Percentiles rank a stretch among this genome's conserved stretches.
Conservation (phyloP, 176 grass and related monocot species). For the Aegilops longissima region DNA sequence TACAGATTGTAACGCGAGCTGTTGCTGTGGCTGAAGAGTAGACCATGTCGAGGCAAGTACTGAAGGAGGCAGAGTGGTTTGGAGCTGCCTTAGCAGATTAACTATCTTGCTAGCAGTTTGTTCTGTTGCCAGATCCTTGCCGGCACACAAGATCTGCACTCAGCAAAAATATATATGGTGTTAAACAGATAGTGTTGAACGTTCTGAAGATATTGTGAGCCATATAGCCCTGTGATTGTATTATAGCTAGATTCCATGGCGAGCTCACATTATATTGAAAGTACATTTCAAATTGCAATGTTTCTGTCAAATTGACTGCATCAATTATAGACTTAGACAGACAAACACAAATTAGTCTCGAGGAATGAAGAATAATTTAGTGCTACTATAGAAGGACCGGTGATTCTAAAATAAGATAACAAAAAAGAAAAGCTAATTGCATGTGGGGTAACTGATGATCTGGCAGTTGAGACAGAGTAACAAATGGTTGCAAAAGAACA, state of each 20-base stretch:
- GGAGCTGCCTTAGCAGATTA: slow-evolving; percentile 74
- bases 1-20: slow-evolving; percentile 60
- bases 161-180: background rate
- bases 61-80: slow-evolving; percentile 65
- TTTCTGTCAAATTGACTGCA: background rate
- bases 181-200: slow-evolving; percentile 23
- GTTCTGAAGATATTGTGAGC: background rate
- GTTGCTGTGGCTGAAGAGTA: slow-evolving; percentile 73
- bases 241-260: background rate
- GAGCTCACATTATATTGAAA: background rate
- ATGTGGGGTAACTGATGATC: background rate
- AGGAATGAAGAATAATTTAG: slow-evolving; percentile 1
- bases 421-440: background rate
- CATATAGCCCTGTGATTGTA: background rate
- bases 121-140: slow-evolving; percentile 77
- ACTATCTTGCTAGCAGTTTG: slow-evolving; percentile 57
- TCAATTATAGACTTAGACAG: background rate
- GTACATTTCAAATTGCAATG: background rate
- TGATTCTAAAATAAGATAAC: background rate
- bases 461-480: background rate
- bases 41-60: slow-evolving; percentile 81
- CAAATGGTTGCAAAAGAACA: background rate
- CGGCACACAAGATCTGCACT: slow-evolving; percentile 66
- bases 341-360: background rate
- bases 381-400: background rate